Percentiles rank a stretch among this genome's conserved stretches.
These are phyloP conservation scores for Penicillium goetzii DNA, from an alignment of 495 filamentous ascomycete genomes.

Conservation along the genomic window DNA sequence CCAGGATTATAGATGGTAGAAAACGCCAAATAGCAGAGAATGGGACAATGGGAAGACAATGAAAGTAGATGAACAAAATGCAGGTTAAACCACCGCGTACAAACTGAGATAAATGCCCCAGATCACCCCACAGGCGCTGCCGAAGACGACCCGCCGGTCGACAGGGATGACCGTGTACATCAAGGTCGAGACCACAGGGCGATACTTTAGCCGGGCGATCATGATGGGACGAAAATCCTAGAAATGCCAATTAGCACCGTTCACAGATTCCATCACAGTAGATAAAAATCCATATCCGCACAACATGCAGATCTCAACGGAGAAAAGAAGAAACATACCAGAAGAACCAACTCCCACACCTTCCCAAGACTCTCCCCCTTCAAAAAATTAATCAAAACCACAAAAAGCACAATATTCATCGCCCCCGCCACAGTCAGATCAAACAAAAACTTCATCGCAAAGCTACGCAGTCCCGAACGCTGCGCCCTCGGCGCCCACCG, in stretches of 20 bases:
- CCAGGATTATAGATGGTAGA: background rate
- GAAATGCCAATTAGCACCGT: background rate
- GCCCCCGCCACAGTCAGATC: conserved; percentile 80
- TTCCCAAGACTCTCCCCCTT: conserved; percentile 41
- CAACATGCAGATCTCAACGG: background rate
- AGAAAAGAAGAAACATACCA: conserved; percentile 36
- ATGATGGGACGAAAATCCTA: conserved; percentile 73
- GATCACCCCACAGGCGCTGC: conserved; percentile 74
- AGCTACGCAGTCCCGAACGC: conserved; percentile 60
- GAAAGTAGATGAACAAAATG: conserved; percentile 7
- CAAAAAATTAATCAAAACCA: conserved; percentile 58
- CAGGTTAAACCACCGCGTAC: conserved; percentile 49
- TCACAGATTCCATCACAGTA: background rate
- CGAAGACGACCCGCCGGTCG: conserved; percentile 74
- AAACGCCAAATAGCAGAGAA: conserved; percentile 4
- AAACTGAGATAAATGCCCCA: conserved; percentile 91
- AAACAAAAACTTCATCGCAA: conserved; percentile 75
- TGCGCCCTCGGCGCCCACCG: conserved; percentile 30
- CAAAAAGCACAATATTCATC: conserved; percentile 79
- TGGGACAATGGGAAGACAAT: conserved; percentile 10
- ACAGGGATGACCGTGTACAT: conserved; percentile 83
- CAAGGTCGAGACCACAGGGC: conserved; percentile 78
- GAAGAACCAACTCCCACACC: conserved; percentile 38
- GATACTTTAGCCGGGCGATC: conserved; percentile 75
- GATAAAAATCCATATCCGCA: background rate